These are phyloP conservation scores for Diaporthe humulicola DNA, from an alignment of 2,329 filamentous ascomycete species.

Conservation along the genomic window DNA sequence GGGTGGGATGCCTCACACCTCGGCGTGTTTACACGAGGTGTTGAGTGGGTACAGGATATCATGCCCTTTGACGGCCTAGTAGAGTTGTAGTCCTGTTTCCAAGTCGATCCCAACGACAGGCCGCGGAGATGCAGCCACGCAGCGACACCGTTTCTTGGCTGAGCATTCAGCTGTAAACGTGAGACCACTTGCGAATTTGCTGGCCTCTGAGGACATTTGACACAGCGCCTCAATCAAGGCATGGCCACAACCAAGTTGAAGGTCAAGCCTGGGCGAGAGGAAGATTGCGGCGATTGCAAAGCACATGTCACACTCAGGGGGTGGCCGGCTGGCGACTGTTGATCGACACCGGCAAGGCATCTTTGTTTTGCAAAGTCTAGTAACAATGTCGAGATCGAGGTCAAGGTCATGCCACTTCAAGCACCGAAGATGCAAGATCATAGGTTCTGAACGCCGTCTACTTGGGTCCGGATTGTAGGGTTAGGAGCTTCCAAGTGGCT, in stretches of 20 bases:
- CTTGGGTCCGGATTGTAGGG: not conserved
- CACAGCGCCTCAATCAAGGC: too few species aligned
- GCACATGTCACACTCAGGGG: not conserved
- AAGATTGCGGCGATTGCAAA: not conserved
- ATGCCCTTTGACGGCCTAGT: not conserved
- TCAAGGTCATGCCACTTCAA: not conserved
- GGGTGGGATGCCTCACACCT: not conserved
- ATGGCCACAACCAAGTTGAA: not conserved
- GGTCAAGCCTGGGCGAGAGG: not conserved
- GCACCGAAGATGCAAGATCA: too few species aligned
- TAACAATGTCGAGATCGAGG: not conserved
- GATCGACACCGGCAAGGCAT: not conserved
- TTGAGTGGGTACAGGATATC: not conserved
- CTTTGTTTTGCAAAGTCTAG: too few species aligned
- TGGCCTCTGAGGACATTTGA: not conserved
- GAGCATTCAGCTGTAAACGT: not conserved
- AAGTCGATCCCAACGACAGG: too few species aligned
- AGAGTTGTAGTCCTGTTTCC: not conserved
- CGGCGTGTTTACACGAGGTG: not conserved
- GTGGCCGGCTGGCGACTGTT: not conserved
- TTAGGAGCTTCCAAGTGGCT: slow-evolving; percentile 17
- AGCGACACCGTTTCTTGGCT: not conserved
- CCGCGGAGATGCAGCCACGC: slow-evolving; percentile 2
- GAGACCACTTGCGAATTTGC: not conserved
- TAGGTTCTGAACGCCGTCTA: not conserved